Base-by-base conservation (phyloP, 305 asterid species). In the Euphrasia arctica region DNA sequence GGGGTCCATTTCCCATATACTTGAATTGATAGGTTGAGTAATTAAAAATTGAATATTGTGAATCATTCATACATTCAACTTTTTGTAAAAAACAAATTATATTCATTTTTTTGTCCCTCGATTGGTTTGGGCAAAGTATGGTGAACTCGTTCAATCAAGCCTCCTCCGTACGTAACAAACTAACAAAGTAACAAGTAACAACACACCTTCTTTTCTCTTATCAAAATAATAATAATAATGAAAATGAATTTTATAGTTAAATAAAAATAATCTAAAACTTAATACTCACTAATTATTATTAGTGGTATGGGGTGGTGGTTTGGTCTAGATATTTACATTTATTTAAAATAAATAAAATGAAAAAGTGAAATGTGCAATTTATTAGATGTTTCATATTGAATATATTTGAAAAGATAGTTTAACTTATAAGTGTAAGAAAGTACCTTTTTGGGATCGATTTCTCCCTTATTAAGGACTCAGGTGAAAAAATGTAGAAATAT, bases 121-220 rank as follows among this genome's bases (percentile, higher is more conserved):
- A 6, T 59, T 50, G 56, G 47, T 52, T 49, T 15, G 2, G 67
- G 55, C 64, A 31, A 45, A 42, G 45, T 51, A 22, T 43, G 60
- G 51, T 39, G 70, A 49, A 49, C 12, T 58, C 64, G 18, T 60
- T 67, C 78, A 59, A n/a, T 31, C 41, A 72, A 52, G 70, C 70
- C 59, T 71, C 73, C 80, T 76, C 80, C 80, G 75, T 72, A 72
- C 78, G 31, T 66, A 72, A 57, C 78, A 68, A 31, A 0, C 32
- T 42, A 9, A 12, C 18, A 18, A 18, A 18, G 22, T 18, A 18
- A 18, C 22, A 18, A 18, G 22, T 18, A 18, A 18, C 22, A 18
- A 18, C 22, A 18, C 22, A 18, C 18, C 8, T 36, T 58, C 7
- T 42, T 34, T 42, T 9, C 12, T 36, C 8, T 47, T 51, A 3